These are phyloP conservation scores for Arbutus unedo DNA, from an alignment of 148 eudicot species.

Conservation along the genomic window DNA sequence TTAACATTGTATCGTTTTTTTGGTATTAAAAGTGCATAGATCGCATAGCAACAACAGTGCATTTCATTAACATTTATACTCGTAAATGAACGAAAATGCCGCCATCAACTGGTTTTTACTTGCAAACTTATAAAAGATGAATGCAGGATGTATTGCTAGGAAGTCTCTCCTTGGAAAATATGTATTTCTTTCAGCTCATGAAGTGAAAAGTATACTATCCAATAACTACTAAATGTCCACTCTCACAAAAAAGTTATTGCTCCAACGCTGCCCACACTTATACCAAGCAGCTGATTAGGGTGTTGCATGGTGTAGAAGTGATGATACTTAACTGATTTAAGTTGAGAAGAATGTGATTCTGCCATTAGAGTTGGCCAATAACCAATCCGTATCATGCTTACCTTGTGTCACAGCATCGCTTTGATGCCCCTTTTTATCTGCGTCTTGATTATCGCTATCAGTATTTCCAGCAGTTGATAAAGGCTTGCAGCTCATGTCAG, in stretches of 20 bases:
- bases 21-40: neutral
- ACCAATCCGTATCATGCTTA: slow-evolving; percentile 22
- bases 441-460: slow-evolving; percentile 49
- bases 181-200: neutral
- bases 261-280: neutral
- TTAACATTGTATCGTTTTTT: neutral
- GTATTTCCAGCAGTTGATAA: slow-evolving; percentile 37
- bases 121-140: neutral
- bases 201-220: neutral
- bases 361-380: neutral
- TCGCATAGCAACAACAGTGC: neutral
- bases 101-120: neutral
- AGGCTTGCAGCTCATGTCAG: slow-evolving; percentile 45
- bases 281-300: neutral
- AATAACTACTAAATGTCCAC: neutral
- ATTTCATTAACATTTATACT: neutral
- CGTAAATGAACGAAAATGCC: neutral
- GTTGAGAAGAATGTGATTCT: neutral
- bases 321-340: neutral
- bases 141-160: neutral
- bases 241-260: neutral
- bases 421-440: slow-evolving; percentile 48
- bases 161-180: neutral
- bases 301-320: neutral
- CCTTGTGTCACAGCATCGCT: slow-evolving; percentile 45